phyloP scores from a whole-genome alignment of 305 asterid genomes.

The Fraxinus ornus region DNA sequence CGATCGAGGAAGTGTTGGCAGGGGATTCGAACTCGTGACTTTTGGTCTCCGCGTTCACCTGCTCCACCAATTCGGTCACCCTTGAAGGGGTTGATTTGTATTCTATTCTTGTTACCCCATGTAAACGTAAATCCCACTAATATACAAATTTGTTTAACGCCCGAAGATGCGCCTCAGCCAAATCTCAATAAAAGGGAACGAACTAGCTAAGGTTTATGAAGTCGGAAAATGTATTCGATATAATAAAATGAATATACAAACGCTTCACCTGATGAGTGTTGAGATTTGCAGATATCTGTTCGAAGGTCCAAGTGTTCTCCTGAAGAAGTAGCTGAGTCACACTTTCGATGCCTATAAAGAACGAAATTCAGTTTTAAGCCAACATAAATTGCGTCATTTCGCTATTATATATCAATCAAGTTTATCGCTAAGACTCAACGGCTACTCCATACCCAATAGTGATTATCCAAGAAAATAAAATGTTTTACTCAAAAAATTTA shows the following conservation, averaged over 20 bases:
- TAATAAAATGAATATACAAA: not conserved
- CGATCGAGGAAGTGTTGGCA: too few relatives aligned
- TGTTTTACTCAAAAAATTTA: too few relatives aligned
- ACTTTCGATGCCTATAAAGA: slow-evolving; percentile 45
- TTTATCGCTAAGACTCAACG: not conserved
- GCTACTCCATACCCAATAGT: not conserved
- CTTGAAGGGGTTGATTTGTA: too few relatives aligned
- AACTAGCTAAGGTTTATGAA: not conserved
- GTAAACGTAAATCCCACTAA: not conserved
- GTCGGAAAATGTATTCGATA: not conserved
- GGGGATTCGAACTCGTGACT: too few relatives aligned
- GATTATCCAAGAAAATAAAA: not conserved
- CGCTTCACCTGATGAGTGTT: slow-evolving; percentile 57
- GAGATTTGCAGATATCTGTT: slow-evolving; percentile 72
- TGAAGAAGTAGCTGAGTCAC: slow-evolving; percentile 61
- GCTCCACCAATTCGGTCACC: too few relatives aligned
- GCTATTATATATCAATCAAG: not conserved
- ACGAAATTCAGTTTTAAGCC: not conserved
- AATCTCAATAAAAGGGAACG: not conserved
- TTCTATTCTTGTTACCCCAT: not conserved
- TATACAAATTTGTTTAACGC: not conserved
- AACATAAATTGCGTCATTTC: not conserved
- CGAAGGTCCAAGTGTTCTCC: slow-evolving; percentile 68
- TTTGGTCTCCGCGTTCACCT: too few relatives aligned
- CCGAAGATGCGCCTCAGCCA: not conserved